Base-by-base conservation (phyloP, 768 basidiomycete genomes). In the Myochromella boudieri region DNA sequence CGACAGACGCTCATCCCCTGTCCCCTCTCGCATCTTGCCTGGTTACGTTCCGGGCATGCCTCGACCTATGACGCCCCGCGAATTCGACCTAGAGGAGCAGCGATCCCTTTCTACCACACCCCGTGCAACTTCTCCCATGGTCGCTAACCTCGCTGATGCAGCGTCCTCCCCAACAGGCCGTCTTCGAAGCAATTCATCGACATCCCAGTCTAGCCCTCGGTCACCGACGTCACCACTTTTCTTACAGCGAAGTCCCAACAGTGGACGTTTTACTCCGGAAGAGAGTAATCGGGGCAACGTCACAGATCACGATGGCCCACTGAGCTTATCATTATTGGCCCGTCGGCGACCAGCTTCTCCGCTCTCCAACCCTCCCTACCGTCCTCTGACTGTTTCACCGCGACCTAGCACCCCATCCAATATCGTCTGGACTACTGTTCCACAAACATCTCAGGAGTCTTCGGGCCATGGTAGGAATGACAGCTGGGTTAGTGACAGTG, bases 1-100 rank as follows among this genome's bases (percentile, higher is more conserved):
- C 36, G 70, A 72, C 38, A 76, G 70, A 31, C 77, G 74, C n/a
- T 64, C 78, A 39, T 85, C 83, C 2, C 85, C 85, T 33, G 69
- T 82, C 18, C 83, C 84, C 21, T 71, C 80, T 37, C 78, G 80
- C 34, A 79, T 71, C 3, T 60, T 89, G 17, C 90, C 91, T 44
- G 91, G 91, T 11, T 93, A 93, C 65, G 82, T 91, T 46, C 91
- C 91, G 18, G 91, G 91, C 9, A 93, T 93, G 91, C 87, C 87
- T 17, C 74, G 91, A 32, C 91, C 91, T 14, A 91, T 92, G 86
- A 92, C 91, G 5, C 91, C 91, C n/a, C 84, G 82, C 46, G 86
- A 89, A 53, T 68, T 77, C 25, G 91, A 91, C 38, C 60, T 75
- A 22, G 89, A 91, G 44, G 87, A 90, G 49, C 78, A 81, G 56